A percentile compares a stretch with the other conserved stretches of the same genome.
Evolutionary conservation across 2,329 filamentous ascomycete species (phyloP).

Genomic region (Colletotrichum lini): DNA sequence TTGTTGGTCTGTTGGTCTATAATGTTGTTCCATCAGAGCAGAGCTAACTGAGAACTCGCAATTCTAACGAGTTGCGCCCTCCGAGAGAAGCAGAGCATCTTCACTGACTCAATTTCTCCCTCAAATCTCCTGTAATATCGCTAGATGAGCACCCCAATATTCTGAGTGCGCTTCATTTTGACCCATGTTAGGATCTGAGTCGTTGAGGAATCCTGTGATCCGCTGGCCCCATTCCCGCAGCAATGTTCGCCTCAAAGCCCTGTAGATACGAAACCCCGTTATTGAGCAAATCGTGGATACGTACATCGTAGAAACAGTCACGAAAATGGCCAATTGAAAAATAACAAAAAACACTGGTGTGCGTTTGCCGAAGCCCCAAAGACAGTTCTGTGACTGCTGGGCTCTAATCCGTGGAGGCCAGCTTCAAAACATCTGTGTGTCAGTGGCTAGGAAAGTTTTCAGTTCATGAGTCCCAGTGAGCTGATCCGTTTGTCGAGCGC

Average conservation of each 20-base stretch:
- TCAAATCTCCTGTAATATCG: conserved; percentile 53
- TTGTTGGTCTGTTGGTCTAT: no score
- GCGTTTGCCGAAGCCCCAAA: no score
- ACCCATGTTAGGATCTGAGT: conserved; percentile 54
- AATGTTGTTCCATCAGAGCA: no score
- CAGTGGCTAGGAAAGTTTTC: no score
- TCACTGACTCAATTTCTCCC: conserved; percentile 52
- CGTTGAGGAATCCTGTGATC: conserved; percentile 60
- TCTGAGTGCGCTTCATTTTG: conserved; percentile 50
- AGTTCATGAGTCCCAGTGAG: no score
- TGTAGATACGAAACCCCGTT: conserved; percentile 53
- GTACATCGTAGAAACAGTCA: background rate
- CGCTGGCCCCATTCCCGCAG: conserved; percentile 45
- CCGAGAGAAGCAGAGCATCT: conserved; percentile 60
- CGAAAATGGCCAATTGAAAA: no score
- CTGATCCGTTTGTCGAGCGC: no score
- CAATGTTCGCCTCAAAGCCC: conserved; percentile 53
- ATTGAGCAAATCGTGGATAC: conserved; percentile 49
- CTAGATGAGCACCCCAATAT: conserved; percentile 56
- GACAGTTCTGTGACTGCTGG: no score
- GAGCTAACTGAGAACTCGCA: background rate
- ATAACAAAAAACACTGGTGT: no score
- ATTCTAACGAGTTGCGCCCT: conserved; percentile 44
- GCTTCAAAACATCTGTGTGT: no score
- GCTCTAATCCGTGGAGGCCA: no score